Conservation (phyloP, 2,329 filamentous ascomycete species). For the Rhynchosporium agropyri region DNA sequence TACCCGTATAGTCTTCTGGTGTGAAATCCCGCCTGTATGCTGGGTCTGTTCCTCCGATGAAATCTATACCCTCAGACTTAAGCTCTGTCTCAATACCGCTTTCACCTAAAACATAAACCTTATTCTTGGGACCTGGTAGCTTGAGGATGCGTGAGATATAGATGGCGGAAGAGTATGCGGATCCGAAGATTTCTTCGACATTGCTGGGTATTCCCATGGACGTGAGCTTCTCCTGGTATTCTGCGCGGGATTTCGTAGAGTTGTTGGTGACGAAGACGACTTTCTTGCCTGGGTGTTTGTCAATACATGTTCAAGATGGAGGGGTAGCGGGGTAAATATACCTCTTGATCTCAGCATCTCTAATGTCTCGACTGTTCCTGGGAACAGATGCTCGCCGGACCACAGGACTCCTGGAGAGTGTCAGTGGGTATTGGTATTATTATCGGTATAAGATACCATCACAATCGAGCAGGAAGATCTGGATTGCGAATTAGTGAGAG, state of each 20-base stretch:
- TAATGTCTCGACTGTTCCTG: constrained; percentile 82
- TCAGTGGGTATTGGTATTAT: constrained; percentile 27
- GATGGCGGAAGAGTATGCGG: constrained; percentile 90
- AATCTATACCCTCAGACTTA: constrained; percentile 73
- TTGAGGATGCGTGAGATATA: constrained; percentile 94
- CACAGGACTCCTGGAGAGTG: constrained; percentile 77
- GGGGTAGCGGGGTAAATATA: constrained; percentile 18
- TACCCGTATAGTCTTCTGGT: constrained; percentile 75
- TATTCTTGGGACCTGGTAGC: constrained; percentile 77
- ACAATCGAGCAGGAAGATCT: constrained; percentile 96
- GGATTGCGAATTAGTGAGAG: constrained; percentile 33
- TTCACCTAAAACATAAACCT: constrained; percentile 94
- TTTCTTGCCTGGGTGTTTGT: constrained; percentile 69
- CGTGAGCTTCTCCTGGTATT: constrained; percentile 92
- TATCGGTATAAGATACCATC: constrained; percentile 67
- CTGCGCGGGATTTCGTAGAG: constrained; percentile 90
- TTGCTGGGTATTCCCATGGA: constrained; percentile 76
- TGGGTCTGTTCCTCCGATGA: constrained; percentile 85
- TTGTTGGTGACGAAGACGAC: constrained; percentile 98
- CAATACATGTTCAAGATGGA: constrained; percentile 15
- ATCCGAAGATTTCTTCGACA: constrained; percentile 88
- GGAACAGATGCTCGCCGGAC: constrained; percentile 91
- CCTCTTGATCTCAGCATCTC: constrained; percentile 81
- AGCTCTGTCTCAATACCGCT: constrained; percentile 89
- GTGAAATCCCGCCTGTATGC: constrained; percentile 75